These are phyloP conservation scores for Termitomyces sp. DNA, from an alignment of 768 basidiomycete species.

Conservation along the genomic window DNA sequence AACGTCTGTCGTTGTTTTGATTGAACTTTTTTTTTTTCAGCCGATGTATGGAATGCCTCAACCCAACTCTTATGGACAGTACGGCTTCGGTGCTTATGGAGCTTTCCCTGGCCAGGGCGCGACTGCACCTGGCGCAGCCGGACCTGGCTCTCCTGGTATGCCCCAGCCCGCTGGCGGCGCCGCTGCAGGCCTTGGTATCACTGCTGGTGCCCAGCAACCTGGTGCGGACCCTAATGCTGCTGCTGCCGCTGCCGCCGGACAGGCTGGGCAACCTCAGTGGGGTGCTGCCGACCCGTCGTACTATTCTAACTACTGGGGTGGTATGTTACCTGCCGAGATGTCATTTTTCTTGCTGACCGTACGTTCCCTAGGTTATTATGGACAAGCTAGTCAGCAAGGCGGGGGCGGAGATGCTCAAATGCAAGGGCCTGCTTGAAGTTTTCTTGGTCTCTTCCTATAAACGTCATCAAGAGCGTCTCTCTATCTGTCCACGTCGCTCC, in stretches of 20 bases:
- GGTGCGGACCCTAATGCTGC: conserved; percentile 49
- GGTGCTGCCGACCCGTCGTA: conserved; percentile 68
- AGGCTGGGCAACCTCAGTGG: conserved; percentile 73
- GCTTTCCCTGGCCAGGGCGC: conserved; percentile 60
- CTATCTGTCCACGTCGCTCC: conserved; percentile 12
- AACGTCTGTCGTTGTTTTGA: neutral
- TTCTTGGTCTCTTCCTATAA: conserved; percentile 22
- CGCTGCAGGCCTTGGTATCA: conserved; percentile 48
- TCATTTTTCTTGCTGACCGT: neutral
- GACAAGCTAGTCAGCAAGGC: conserved; percentile 60
- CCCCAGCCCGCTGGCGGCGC: conserved; percentile 50
- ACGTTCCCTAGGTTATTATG: conserved; percentile 61
- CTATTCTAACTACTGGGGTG: conserved; percentile 82
- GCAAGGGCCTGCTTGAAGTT: conserved; percentile 39
- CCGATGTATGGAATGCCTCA: conserved; percentile 92
- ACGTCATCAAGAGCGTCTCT: conserved; percentile 14
- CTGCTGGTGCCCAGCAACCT: conserved; percentile 51
- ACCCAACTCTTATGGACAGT: conserved; percentile 71
- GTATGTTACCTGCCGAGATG: conserved; percentile 33
- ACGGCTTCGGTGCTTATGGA: conserved; percentile 70
- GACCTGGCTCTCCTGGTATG: conserved; percentile 53
- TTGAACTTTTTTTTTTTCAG: conserved; percentile 27
- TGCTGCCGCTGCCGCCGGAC: conserved; percentile 46
- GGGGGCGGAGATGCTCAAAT: conserved; percentile 48
- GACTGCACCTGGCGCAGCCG: conserved; percentile 40